Evolutionary conservation across 805 yeast genomes (phyloP), one percentile per base, ranked within the genome.

Genomic region (Lipomyces sp.): DNA sequence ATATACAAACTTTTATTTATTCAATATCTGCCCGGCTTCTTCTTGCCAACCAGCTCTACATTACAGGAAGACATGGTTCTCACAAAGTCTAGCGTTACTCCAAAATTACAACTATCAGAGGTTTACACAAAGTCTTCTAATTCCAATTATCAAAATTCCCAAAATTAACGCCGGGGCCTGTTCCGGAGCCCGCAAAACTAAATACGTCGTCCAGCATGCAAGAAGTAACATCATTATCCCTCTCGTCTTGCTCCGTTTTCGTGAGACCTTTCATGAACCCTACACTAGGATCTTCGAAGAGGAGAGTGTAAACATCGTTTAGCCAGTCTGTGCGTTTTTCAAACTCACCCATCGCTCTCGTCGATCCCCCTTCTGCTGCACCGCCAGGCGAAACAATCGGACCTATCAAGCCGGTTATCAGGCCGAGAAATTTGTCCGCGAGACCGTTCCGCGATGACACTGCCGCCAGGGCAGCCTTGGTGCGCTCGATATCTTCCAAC

Each of bases 401-500:
- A 4, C 64, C 73, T 32, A 67, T 75, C 45, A 84, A 73, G 53
- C 80, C 79, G 64, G 83, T 83, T 62, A 84, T 83, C 64, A 83
- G 80, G 33, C 79, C 77, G 59, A 81, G 77, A 69, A 84, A 80
- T 66, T 81, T 82, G 42, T 75, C 70, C n/a, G 86, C 85, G 39
- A 84, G 74, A 4, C 81, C 77, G 71, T 84, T 84, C 5, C 79
- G 81, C 61, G 77, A 75, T 6, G 83, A 73, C 63, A 84, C 74
- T 4, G 75, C 75, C 1, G 72, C 65, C 63, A 84, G 70, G 1
- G 81, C 78, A 29, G 74, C 74, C 64, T 82, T 84, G 3, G 85
- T 81, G 15, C 75, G 73, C 15, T 77, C 76, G 42, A 84, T 81
- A 71, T 81, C 84, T 11, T 75, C 74, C 67, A 77, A 69, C 87